These are phyloP conservation scores for Paramyrothecium sp. DNA, from an alignment of 2,329 filamentous ascomycete genomes.

Conservation along the genomic window DNA sequence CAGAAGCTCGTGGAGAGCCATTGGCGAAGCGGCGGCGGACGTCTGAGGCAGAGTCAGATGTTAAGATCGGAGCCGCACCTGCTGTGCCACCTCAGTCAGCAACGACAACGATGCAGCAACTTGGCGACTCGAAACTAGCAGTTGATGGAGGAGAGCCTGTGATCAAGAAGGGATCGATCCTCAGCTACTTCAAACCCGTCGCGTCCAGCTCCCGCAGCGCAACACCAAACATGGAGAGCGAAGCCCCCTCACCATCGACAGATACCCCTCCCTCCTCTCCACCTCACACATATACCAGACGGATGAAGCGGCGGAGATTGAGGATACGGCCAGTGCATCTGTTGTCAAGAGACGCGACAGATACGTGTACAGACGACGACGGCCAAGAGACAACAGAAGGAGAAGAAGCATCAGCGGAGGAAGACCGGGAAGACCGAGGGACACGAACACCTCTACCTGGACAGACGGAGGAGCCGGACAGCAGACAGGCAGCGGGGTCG, in stretches of 20 bases:
- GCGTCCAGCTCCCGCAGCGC: conserved; percentile 6
- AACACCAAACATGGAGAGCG: conserved; percentile 10
- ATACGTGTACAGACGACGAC: neutral
- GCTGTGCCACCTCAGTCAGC: neutral
- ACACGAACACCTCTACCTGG: neutral
- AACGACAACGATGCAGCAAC: neutral
- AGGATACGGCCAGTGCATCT: conserved; percentile 21
- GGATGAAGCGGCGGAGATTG: conserved; percentile 24
- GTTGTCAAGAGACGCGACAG: conserved; percentile 5
- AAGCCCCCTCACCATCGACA: conserved; percentile 11
- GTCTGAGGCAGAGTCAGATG: neutral
- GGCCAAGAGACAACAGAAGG: neutral
- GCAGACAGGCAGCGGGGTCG: neutral
- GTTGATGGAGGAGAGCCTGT: neutral
- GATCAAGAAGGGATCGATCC: conserved; percentile 32
- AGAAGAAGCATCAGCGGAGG: neutral
- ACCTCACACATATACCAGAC: conserved; percentile 4
- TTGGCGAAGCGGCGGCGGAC: conserved; percentile 22
- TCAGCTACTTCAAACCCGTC: conserved; percentile 40
- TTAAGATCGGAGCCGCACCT: neutral
- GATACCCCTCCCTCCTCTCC: conserved; percentile 19
- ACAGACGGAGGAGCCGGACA: neutral
- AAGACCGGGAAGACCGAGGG: neutral
- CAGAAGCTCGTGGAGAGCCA: conserved; percentile 21
- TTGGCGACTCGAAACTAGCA: too few relatives aligned